Evolutionary conservation across 139 green algal genomes (phyloP), one percentile per base, ranked within the genome.

Genomic region (Chlorella sp.): DNA sequence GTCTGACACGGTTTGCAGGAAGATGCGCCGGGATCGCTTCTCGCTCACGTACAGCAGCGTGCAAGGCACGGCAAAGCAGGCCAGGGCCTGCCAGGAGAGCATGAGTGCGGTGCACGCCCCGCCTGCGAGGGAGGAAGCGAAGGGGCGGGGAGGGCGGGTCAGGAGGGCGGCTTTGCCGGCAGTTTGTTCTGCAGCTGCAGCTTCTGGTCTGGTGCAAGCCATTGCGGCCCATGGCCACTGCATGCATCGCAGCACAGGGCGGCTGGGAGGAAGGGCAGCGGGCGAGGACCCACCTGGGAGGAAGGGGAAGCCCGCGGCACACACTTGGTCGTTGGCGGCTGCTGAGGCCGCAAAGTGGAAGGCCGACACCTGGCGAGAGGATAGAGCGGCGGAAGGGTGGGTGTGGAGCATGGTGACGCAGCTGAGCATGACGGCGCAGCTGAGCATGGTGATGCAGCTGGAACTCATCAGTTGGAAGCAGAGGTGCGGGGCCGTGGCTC

Each of bases 21-120:
- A 83, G 28, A 89, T 82, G 85, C 69, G 78, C 9, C 78, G 34
- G 16, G 85, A 86, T 39, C 78, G 68, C 38, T 30, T 36, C 67
- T 90, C 86, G 6, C 44, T 55, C 3, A 60, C 56, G n/a, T 90
- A 90, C 17, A 87, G 74, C 62, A 78, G 55, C 18, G 62, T 32
- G 30, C 17, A 57, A n/a, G 86, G 86, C 81, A 90, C 21, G n/a
- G 62, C 72, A 41, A 79, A 81, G 81, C 86, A 90, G 28, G 81
- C 34, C 16, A 81, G n/a, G 30, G 51, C 30, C 63, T 90, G 72
- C 51, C 71, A 90, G 28, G 65, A 23, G 16, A 87, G 4, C 60
- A 90, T 20, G 32, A 51, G 36, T 25, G 20, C 36, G 39, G n/a
- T 25, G 74, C 86, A 89, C 38, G 44, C 28, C 16, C 41, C 44